A percentile compares a stretch with the other conserved stretches of the same genome.
phyloP scores from a whole-genome alignment of 345 rosid genomes.

The Jatropha curcas region DNA sequence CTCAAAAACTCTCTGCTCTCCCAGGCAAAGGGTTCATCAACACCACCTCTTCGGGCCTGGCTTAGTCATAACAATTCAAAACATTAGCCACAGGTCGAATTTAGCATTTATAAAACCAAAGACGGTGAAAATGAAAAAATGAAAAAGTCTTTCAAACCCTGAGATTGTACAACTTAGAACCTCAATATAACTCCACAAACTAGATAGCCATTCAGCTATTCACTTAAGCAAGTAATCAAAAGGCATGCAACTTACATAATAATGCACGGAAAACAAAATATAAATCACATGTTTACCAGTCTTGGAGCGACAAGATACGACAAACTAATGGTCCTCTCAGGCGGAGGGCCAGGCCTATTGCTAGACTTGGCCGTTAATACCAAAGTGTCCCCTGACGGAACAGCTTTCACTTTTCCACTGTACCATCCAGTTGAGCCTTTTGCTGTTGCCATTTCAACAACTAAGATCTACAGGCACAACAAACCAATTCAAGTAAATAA shows the following conservation, averaged over 20 bases:
- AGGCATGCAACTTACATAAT: not conserved
- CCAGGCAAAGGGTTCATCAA: constrained; percentile 97
- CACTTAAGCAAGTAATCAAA: not conserved
- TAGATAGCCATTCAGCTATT: not conserved
- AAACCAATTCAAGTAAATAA: not conserved
- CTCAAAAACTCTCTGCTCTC: constrained; percentile 88
- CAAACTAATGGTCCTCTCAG: constrained; percentile 79
- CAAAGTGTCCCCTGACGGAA: constrained; percentile 87
- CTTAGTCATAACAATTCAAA: not conserved
- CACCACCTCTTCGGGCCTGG: constrained; percentile 85
- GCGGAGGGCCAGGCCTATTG: constrained; percentile 77
- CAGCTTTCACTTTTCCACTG: constrained; percentile 84
- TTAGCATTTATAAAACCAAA: not conserved
- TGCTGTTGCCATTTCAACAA: constrained; percentile 29
- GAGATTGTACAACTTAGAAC: not conserved
- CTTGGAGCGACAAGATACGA: constrained; percentile 83
- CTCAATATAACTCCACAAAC: constrained; percentile 2
- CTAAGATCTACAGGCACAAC: constrained; percentile 20
- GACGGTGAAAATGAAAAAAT: not conserved
- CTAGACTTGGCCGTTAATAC: constrained; percentile 60
- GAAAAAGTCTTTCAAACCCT: not conserved
- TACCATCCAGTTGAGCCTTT: constrained; percentile 40
- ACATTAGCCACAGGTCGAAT: not conserved
- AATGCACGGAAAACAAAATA: not conserved
- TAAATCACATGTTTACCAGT: constrained; percentile 41